Evolutionary conservation across 331 rosid species (phyloP).

Genomic region (Pyracantha coccinea): DNA sequence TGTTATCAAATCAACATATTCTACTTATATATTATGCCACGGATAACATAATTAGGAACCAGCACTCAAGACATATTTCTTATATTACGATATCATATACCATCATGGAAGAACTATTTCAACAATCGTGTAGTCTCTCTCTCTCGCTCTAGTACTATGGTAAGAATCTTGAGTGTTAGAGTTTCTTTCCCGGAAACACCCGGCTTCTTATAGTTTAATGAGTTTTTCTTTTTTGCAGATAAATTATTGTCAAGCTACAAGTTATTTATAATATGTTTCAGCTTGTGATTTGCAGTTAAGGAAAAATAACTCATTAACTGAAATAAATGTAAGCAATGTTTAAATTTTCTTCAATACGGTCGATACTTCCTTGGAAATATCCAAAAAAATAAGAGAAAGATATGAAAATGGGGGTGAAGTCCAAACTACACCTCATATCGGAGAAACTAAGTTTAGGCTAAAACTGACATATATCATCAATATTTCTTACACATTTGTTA

Average conservation of each 20-base stretch:
- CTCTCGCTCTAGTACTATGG: neutral
- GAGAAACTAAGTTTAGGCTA: too few species aligned
- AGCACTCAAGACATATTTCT: neutral
- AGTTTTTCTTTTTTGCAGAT: neutral
- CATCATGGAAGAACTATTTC: neutral
- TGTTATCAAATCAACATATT: neutral
- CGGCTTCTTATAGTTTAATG: neutral
- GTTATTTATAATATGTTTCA: neutral
- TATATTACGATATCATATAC: neutral
- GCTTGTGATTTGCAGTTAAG: neutral
- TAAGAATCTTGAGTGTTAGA: neutral
- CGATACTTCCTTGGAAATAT: too few species aligned
- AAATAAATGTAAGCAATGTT: too few species aligned
- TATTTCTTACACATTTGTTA: too few species aligned
- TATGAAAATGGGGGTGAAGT: too few species aligned
- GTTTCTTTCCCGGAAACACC: neutral
- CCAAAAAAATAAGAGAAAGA: too few species aligned
- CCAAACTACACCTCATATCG: too few species aligned
- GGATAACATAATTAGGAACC: constrained; percentile 27
- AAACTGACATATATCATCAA: too few species aligned
- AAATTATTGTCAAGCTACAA: neutral
- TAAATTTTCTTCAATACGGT: too few species aligned
- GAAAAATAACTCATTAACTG: neutral
- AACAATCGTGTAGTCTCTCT: neutral
- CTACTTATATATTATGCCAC: neutral